Evolutionary conservation across 2,329 filamentous ascomycete species (phyloP), one percentile per base, ranked within the genome.

Genomic region (Malbranchea cinnamomea): DNA sequence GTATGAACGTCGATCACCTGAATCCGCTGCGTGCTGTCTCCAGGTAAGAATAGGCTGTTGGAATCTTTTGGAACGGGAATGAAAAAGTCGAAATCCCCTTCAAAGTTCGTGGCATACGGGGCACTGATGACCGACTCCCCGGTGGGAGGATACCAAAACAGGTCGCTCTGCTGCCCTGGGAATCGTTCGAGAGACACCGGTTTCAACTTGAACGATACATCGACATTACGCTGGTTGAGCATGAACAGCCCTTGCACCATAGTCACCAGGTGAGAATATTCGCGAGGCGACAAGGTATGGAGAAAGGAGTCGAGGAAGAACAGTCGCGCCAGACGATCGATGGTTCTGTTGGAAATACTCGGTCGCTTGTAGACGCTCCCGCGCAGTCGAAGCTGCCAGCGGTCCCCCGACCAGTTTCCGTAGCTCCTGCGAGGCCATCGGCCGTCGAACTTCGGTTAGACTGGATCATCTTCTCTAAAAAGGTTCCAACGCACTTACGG

Each of bases 291-390:
- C 4, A 85, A 62, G 9, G 73, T 53, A 6, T 67, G 50, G 20
- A 83, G 65, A 32, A 65, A 63, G 4, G 68, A 71, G 28, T 65
- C 74, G 35, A 82, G 65, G 6, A 85, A 62, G 53, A 84, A 82
- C 18, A 71, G 51, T 40, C 83, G 73, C 34, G 78, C 75, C 3
- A 84, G 60, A 21, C 74, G 62, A 41, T 85, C 67, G 26, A 85
- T 57, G 41, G 71, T 78, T 19, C 60, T 57, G 41, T 71, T 60
- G 1, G 65, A 67, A 19, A 78, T 74, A 35, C 79, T 68, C 2
- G 79, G 79, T 37, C 78, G 68, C 51, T 83, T 84, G 62, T 75
- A 85, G n/a, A 84, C 74, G 44, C 83, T 83, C 41, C 79, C 80
- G 40, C 78, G 79, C 38, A 84, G 70, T 16, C 78, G 67, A 3